These are phyloP conservation scores for Cucurbita pepo DNA, from an alignment of 306 rosid genomes.

Conservation along the genomic window DNA sequence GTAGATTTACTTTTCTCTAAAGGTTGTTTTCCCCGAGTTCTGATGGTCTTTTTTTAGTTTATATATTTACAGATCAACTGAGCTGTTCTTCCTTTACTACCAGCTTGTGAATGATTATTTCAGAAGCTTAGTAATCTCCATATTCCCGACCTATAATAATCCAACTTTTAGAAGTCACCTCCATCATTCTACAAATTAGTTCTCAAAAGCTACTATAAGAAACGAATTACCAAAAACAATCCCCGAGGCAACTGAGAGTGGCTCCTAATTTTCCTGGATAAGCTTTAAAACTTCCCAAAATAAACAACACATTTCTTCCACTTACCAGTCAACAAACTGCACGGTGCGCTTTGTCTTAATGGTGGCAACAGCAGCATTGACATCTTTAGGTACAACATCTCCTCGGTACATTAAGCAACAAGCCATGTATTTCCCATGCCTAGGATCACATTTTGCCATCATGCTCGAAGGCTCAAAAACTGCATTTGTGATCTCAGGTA, in stretches of 20 bases:
- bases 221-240: not conserved
- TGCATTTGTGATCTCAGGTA: constrained; percentile 94
- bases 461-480: constrained; percentile 95
- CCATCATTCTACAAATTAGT: not conserved
- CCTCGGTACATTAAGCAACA: constrained; percentile 98
- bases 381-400: constrained; percentile 98
- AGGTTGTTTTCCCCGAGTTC: not conserved
- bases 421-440: constrained; percentile 99
- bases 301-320: not conserved
- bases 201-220: not conserved
- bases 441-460: constrained; percentile 99
- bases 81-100: not conserved
- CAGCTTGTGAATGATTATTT: not conserved
- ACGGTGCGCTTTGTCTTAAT: constrained; percentile 93
- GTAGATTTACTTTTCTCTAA: not conserved
- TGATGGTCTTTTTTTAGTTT: not conserved
- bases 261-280: not conserved
- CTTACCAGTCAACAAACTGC: constrained; percentile 95
- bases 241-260: not conserved
- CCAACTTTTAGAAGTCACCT: not conserved
- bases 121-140: not conserved
- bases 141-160: not conserved
- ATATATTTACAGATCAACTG: not conserved
- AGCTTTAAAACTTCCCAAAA: not conserved
- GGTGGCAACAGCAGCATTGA: constrained; percentile 86